Base-by-base conservation (phyloP, 1,284 basidiomycete species). In the Leucoagaricus sp. region DNA sequence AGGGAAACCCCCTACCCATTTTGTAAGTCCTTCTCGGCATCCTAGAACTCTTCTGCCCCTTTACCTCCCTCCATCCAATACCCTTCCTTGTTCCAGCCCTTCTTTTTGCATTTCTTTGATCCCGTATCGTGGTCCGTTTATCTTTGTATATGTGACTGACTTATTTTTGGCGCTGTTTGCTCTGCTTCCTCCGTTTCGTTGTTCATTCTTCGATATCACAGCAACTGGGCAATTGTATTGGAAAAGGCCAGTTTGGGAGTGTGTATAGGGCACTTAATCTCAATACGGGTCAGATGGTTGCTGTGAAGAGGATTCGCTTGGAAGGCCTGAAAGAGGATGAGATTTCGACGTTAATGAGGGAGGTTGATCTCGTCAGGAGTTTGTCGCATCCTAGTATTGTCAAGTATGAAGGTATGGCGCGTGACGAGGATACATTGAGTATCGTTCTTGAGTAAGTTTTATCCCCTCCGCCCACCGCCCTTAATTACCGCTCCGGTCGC, bases 181-280 rank as follows among this genome's bases (percentile, higher is more conserved):
- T 21, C 8, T n/a, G 19, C 40, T 41, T 41, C 40, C 8, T 21
- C 8, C 17, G 6, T 28, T 28, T 29, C 12, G 25, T 8, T 46
- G 1, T 5, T 29, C 1, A 15, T 25, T 46, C 19, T 17, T 29
- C 13, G 31, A 15, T 36, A 7, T 25, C 53, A 17, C 21, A 96
- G 93, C 93, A 95, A 92, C 78, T 97, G 17, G 94, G 94, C 33
- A 96, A 97, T 71, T 96, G 94, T 71, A 96, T 98, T 61, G 96
- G 96, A 2, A 86, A 91, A 51, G 96, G 96, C 6, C 96, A 98
- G 74, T 98, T 98, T 71, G 96, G 96, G 21, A 87, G 94, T 10
- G 96, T 98, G 7, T 98, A 96, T 71, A 86, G 93, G 17, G 95
- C 96, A 4, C 78, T 98, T 57, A 96, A 98, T 70, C 75, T 97